Conservation (phyloP, 192 early-diverging fungal genomes). For the Backusella tarrabulga region DNA sequence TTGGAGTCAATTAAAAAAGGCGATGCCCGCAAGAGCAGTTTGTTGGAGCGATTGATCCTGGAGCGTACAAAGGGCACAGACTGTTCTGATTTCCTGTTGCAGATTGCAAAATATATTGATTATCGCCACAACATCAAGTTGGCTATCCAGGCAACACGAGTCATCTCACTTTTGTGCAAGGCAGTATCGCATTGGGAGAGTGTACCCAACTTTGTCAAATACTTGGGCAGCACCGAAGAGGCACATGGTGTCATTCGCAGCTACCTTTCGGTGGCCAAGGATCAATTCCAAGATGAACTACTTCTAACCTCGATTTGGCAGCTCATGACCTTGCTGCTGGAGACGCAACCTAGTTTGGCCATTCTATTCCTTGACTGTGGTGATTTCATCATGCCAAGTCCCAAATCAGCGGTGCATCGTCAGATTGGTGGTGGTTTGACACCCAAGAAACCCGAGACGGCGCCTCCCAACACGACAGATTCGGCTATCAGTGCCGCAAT, state of each 20-base stretch:
- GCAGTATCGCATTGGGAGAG: slow-evolving; percentile 35
- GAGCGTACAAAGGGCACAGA: slow-evolving; percentile 39
- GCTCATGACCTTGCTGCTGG: slow-evolving; percentile 44
- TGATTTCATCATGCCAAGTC: slow-evolving; percentile 33
- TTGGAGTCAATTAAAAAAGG: slow-evolving; percentile 7
- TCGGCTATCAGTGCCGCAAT: slow-evolving; percentile 41
- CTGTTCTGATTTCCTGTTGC: slow-evolving; percentile 35
- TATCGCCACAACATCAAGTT: slow-evolving; percentile 34
- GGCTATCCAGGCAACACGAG: slow-evolving; percentile 39
- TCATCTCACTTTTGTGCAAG: slow-evolving; percentile 44
- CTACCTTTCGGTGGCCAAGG: slow-evolving; percentile 21
- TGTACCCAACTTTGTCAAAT: slow-evolving; percentile 43
- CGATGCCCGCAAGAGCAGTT: slow-evolving; percentile 10
- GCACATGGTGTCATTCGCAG: slow-evolving; percentile 34
- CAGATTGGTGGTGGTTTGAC: neutral
- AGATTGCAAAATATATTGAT: slow-evolving; percentile 37
- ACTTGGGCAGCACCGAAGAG: slow-evolving; percentile 44
- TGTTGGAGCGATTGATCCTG: slow-evolving; percentile 44
- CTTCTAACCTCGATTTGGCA: slow-evolving; percentile 43
- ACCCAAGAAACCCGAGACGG: neutral
- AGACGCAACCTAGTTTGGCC: slow-evolving; percentile 45
- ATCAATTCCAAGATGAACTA: slow-evolving; percentile 15
- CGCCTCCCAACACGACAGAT: neutral
- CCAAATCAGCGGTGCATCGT: slow-evolving; percentile 27
- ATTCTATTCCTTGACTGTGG: slow-evolving; percentile 37